Evolutionary conservation across 1,284 basidiomycete species (phyloP), one percentile per base, ranked within the genome.

Genomic region (Leccinum subspadiceum): DNA sequence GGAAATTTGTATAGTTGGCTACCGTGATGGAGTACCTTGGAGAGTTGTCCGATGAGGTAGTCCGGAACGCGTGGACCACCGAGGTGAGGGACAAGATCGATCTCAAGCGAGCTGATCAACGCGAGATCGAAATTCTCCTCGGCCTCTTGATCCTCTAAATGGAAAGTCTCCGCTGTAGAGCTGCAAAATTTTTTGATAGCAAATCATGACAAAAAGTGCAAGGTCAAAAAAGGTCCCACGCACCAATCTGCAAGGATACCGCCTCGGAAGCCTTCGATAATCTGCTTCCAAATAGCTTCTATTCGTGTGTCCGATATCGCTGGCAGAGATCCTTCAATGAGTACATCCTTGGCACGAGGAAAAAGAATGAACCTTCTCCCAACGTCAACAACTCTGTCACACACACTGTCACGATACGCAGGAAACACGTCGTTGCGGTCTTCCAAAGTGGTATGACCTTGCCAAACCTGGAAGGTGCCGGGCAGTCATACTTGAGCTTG

Each of bases 401-500:
- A 64, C 83, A 84, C 62, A 88, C 87, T 61, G 84, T 89, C 53
- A 91, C 85, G 54, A 90, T 80, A 13, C 77, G 78, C 65, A 92
- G 75, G 72, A 92, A 90, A 67, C 81, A 84, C 4, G 79, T 84
- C 9, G 90, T 89, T 2, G 93, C 94, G 0, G 92, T 94, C 75
- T 94, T 94, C 95, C 94, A 97, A 7, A 97, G 75, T 0, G 94
- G 93, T n/a, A 73, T 76, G 70, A 94, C 94, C 57, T 90, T 86
- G 1, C 92, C 92, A 68, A 86, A 92, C 71, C 90, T 94, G 49
- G 89, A 94, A 1, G 95, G 82, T 0, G 89, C 78, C 0, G 96
- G 95, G 71, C 96, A 97, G 51, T 95, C 93, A 67, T 98, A 97
- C 74, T 96, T 96, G 63, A 98, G 78, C 72, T 94, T 94, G 72